A percentile compares a stretch with the other conserved stretches of the same genome.
Conservation (phyloP, 1,284 basidiomycete genomes). For the Trichosporon sp. region DNA sequence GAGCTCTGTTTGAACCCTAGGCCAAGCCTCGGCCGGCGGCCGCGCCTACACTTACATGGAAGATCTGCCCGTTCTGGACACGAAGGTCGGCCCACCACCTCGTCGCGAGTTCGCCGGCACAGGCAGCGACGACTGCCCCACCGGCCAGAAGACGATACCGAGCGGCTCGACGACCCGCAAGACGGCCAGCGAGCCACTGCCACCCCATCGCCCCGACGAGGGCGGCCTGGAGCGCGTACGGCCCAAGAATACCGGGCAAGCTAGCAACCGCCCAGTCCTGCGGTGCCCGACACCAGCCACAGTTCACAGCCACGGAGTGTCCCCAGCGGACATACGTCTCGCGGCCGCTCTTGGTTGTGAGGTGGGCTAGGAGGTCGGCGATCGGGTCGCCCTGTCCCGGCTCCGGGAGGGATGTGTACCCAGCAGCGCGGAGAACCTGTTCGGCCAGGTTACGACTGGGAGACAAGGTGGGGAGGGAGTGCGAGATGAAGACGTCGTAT, state of each 20-base stretch:
- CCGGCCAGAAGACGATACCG: conserved; percentile 34
- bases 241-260: conserved; percentile 34
- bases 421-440: neutral
- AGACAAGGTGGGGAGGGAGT: conserved; percentile 34
- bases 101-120: conserved; percentile 29
- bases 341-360: conserved; percentile 39
- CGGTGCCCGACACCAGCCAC: conserved; percentile 43
- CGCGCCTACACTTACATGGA: conserved; percentile 39
- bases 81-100: conserved; percentile 39
- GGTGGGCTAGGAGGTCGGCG: conserved; percentile 38
- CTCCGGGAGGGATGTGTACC: neutral
- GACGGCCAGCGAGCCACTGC: conserved; percentile 28
- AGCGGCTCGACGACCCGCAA: conserved; percentile 27
- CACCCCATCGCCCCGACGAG: conserved; percentile 40
- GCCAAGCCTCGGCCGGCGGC: too few species aligned
- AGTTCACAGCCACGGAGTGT: conserved; percentile 37
- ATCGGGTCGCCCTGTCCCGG: conserved; percentile 22
- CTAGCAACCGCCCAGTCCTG: conserved; percentile 41
- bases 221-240: conserved; percentile 36
- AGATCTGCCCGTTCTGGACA: conserved; percentile 36
- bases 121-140: conserved; percentile 33
- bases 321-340: conserved; percentile 45
- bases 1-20: too few species aligned
- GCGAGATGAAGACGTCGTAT: conserved; percentile 41
- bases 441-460: conserved; percentile 15